Conservation (phyloP, 2,329 filamentous ascomycete species). For the Colletotrichum phormii region DNA sequence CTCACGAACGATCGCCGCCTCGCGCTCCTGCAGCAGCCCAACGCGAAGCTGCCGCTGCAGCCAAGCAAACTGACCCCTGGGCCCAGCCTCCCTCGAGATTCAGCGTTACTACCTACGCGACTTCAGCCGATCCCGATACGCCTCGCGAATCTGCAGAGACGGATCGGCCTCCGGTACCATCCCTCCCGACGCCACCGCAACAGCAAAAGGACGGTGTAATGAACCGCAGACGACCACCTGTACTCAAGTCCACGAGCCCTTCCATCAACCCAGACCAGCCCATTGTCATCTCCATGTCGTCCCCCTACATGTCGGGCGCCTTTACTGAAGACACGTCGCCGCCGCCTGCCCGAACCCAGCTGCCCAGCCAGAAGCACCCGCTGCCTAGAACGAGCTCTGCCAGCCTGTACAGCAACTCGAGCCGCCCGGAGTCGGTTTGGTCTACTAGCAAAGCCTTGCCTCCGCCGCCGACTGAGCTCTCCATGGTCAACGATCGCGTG, state of each 20-base stretch:
- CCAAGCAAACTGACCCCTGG: conserved; percentile 51
- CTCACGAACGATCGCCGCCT: conserved; percentile 39
- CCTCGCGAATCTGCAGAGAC: conserved; percentile 52
- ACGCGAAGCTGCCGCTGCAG: background rate
- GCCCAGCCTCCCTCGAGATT: conserved; percentile 70
- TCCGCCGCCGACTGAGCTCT: conserved; percentile 69
- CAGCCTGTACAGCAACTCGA: conserved; percentile 24
- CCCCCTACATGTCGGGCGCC: conserved; percentile 46
- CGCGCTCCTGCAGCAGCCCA: background rate
- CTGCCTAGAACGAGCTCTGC: conserved; percentile 20
- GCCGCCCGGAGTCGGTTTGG: conserved; percentile 43
- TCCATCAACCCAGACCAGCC: conserved; percentile 40
- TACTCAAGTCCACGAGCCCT: conserved; percentile 40
- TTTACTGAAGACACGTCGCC: conserved; percentile 37
- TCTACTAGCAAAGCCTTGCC: conserved; percentile 70
- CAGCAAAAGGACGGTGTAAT: conserved; percentile 51
- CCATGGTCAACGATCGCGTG: conserved; percentile 71
- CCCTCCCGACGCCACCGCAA: conserved; percentile 50
- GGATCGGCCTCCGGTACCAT: conserved; percentile 51
- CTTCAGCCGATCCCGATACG: conserved; percentile 56
- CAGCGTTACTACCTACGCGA: conserved; percentile 72
- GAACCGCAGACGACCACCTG: conserved; percentile 51
- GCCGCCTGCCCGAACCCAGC: conserved; percentile 22
- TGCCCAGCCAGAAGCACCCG: conserved; percentile 30
- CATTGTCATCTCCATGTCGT: conserved; percentile 49